phyloP scores from a whole-genome alignment of 2,329 filamentous ascomycete genomes.

The Talaromyces sp. region DNA sequence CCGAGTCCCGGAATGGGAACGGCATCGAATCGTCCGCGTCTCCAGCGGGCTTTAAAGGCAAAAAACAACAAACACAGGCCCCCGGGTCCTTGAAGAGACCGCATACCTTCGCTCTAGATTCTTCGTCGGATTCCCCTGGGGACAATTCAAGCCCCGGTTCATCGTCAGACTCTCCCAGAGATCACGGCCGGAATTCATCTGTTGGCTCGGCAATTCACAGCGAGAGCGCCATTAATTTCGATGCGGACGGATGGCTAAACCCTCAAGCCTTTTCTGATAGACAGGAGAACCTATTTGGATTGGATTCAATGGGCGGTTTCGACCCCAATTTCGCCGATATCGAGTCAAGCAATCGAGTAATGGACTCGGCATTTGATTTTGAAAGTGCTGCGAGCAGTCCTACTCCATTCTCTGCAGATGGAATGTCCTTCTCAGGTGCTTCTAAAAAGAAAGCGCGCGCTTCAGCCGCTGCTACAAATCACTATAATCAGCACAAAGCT shows the following conservation, averaged over 20 bases:
- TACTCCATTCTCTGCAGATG: conserved; percentile 33
- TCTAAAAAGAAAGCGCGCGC: conserved; percentile 19
- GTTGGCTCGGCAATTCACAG: conserved; percentile 35
- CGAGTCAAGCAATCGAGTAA: conserved; percentile 42
- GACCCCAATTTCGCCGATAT: conserved; percentile 28
- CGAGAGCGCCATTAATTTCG: conserved; percentile 30
- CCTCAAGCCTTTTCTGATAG: conserved; percentile 30
- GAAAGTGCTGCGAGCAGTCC: conserved; percentile 45
- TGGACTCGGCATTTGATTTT: conserved; percentile 46
- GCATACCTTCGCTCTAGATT: conserved; percentile 30
- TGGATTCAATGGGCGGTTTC: conserved; percentile 26
- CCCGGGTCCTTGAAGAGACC: conserved; percentile 29
- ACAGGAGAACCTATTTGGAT: conserved; percentile 36
- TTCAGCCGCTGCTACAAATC: conserved; percentile 23
- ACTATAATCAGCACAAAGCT: conserved; percentile 16
- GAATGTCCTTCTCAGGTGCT: conserved; percentile 12
- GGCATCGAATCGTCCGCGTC: conserved; percentile 25
- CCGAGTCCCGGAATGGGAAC: conserved; percentile 25
- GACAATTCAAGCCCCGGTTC: conserved; percentile 40
- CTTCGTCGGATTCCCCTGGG: conserved; percentile 41
- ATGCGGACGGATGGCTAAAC: conserved; percentile 33
- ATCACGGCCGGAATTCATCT: conserved; percentile 37
- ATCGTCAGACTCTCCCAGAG: conserved; percentile 37
- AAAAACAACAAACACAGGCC: conserved; percentile 25
- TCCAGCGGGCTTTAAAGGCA: conserved; percentile 22